Evolutionary conservation across 768 basidiomycete species (phyloP), one percentile per base, ranked within the genome.

Genomic region (Mycena amicta): DNA sequence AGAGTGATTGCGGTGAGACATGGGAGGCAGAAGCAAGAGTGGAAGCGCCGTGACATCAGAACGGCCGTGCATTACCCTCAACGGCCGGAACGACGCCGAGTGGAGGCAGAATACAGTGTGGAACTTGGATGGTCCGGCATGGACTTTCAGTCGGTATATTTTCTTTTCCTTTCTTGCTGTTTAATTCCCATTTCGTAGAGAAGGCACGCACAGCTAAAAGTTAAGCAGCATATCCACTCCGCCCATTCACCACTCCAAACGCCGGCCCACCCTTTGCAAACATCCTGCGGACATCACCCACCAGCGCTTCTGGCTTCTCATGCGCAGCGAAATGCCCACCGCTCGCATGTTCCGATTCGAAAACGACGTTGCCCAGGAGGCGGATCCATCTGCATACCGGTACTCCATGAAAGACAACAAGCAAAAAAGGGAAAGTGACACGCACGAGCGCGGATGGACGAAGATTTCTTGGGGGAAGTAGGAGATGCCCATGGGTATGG

Each of bases 291-390:
- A 87, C 50, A 62, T 85, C 86, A 1, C 62, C 73, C 0, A 73
- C 84, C 15, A 87, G 72, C 2, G 68, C 68, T 3, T 77, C 71
- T 0, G 86, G 84, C 43, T 62, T 68, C 61, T 87, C 85, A 59
- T 78, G 65, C 0, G 85, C 77, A 11, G 84, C 81, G 63, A 87
- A 87, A 67, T 86, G 86, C 1, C 86, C 85, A 3, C 86, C 85
- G 4, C 66, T 66, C 1, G 72, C 71, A 52, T 87, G 85, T 15
- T 75, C 70, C 3, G 75, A 70, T 59, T 80, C 75, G 51, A 82
- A 84, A 3, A 86, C 80, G 18, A 78, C 53, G 62, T 70, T 72
- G 62, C 78, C 59, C 49, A 69, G 16, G 53, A 67, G 62, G 28
- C 71, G 63, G 59, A 69, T 23, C 83, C 83, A 85, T 13, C 83